Evolutionary conservation across 2,329 filamentous ascomycete genomes (phyloP).

Genomic region (Pseudocercospora fijiensis): DNA sequence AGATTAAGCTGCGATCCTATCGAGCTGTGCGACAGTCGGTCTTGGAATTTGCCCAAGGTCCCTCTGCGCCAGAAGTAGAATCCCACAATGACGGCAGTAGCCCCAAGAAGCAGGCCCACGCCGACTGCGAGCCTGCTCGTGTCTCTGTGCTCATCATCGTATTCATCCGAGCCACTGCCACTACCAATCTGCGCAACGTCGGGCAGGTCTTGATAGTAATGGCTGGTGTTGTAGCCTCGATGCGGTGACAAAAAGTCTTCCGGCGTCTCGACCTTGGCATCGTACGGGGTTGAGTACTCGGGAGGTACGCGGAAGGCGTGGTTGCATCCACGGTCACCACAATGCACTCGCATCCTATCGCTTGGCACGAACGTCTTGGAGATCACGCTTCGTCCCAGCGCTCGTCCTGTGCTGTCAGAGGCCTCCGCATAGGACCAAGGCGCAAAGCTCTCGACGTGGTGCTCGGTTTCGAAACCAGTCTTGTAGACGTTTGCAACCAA

Average conservation of each 20-base stretch:
- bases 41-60: conserved; percentile 11
- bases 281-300: conserved; percentile 29
- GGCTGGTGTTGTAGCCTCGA: conserved; percentile 37
- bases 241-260: conserved; percentile 33
- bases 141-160: background rate
- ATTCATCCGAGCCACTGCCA: background rate
- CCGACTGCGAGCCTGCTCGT: conserved; percentile 10
- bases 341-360: conserved; percentile 31
- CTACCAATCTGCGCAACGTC: background rate
- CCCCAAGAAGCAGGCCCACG: conserved; percentile 17
- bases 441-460: conserved; percentile 27
- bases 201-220: conserved; percentile 34
- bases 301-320: conserved; percentile 25
- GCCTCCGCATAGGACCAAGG: conserved; percentile 39
- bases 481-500: conserved; percentile 43
- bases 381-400: conserved; percentile 37
- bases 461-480: conserved; percentile 47
- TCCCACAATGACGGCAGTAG: conserved; percentile 11
- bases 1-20: conserved; percentile 14
- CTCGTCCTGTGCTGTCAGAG: conserved; percentile 33
- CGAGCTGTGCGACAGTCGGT: background rate
- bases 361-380: conserved; percentile 42
- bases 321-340: conserved; percentile 38
- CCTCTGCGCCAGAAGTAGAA: conserved; percentile 18
- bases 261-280: conserved; percentile 27